Evolutionary conservation across 306 rosid species (phyloP).

Genomic region (Vicia villosa): DNA sequence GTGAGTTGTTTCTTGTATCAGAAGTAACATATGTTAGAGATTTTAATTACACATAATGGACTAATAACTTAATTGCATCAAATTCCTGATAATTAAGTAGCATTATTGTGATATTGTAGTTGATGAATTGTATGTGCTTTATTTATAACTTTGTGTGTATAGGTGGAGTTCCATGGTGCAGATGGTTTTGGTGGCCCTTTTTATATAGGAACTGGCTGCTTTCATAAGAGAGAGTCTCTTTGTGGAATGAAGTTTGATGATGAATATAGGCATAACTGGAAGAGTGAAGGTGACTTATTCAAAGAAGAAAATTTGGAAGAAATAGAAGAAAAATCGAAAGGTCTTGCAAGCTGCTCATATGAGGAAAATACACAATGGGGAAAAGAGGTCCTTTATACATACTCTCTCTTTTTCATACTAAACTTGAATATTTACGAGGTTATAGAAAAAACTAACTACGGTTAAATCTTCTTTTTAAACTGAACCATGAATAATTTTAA

Average conservation of each 20-base stretch:
- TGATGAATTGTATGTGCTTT: too few species aligned
- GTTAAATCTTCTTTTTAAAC: too few species aligned
- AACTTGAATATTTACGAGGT: too few species aligned
- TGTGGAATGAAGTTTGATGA: slow-evolving; percentile 57
- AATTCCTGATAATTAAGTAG: too few species aligned
- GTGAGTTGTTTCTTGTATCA: slow-evolving; percentile 44
- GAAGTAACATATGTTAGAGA: neutral
- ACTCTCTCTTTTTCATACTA: neutral
- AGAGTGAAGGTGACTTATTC: slow-evolving; percentile 26
- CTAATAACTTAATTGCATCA: too few species aligned
- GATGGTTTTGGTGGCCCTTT: slow-evolving; percentile 76
- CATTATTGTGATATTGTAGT: too few species aligned
- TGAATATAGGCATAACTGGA: slow-evolving; percentile 42
- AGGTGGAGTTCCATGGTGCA: slow-evolving; percentile 65
- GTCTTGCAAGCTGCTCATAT: slow-evolving; percentile 63
- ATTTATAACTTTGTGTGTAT: too few species aligned
- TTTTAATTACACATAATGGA: too few species aligned
- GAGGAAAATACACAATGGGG: slow-evolving; percentile 87
- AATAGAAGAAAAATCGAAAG: slow-evolving; percentile 54
- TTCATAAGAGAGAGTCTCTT: slow-evolving; percentile 73
- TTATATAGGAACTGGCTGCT: slow-evolving; percentile 75
- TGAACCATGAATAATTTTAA: too few species aligned
- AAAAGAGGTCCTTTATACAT: slow-evolving; percentile 51
- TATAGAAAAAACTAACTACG: too few species aligned
- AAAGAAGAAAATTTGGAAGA: slow-evolving; percentile 33